A percentile compares a stretch with the other conserved stretches of the same genome.
Conservation (phyloP, 441 rosid species). For the Brassica hybrid region DNA sequence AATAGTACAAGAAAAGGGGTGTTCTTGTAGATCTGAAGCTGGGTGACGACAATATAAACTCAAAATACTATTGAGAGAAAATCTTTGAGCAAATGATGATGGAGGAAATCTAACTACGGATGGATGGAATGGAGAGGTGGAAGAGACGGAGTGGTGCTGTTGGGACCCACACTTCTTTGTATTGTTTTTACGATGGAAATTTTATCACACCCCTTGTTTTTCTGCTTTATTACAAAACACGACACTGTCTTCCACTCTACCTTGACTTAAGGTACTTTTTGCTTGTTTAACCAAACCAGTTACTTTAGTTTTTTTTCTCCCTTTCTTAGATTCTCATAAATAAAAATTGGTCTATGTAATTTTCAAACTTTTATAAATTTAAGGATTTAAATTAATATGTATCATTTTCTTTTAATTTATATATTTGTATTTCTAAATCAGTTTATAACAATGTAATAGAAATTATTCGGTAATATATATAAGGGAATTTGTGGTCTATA, state of each 20-base stretch:
- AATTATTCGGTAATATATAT: too few relatives aligned
- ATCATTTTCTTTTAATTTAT: too few relatives aligned
- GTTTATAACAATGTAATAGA: too few relatives aligned
- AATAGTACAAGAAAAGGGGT: too few relatives aligned
- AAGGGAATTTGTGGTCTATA: too few relatives aligned
- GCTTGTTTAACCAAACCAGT: constrained; percentile 34
- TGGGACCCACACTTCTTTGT: constrained; percentile 24
- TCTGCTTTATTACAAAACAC: constrained; percentile 34
- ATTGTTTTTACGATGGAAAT: too few relatives aligned
- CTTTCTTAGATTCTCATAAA: too few relatives aligned
- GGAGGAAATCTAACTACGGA: constrained; percentile 17
- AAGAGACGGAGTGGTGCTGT: constrained; percentile 41
- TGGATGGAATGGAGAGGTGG: constrained; percentile 26
- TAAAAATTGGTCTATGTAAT: too few relatives aligned
- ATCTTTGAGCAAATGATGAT: neutral
- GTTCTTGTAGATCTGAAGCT: constrained; percentile 42
- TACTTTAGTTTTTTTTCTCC: neutral
- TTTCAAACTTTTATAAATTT: too few relatives aligned
- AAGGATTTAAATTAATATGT: too few relatives aligned
- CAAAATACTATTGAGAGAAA: constrained; percentile 26
- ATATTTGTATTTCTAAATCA: too few relatives aligned
- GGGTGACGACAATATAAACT: neutral
- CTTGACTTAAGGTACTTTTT: constrained; percentile 30
- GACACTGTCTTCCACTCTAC: constrained; percentile 11
- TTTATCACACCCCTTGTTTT: neutral